A percentile compares a stretch with the other conserved stretches of the same genome.
phyloP scores from a whole-genome alignment of 306 rosid species.

The Vigna unguiculata region DNA sequence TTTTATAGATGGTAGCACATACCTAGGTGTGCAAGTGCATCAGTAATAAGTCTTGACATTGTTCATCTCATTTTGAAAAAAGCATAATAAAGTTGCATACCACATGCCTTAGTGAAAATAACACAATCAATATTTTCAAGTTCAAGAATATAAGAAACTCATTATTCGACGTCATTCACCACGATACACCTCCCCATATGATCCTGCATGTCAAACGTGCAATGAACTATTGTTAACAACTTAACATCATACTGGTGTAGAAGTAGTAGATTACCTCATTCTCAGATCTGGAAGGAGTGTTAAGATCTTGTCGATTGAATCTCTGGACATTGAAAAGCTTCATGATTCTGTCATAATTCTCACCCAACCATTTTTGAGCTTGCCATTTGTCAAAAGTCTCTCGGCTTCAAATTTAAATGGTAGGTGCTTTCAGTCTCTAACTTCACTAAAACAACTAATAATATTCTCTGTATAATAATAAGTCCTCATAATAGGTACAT shows the following conservation, averaged over 20 bases:
- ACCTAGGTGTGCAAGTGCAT: slow-evolving; percentile 28
- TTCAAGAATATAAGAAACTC: slow-evolving; percentile 58
- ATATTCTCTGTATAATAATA: background rate
- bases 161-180: slow-evolving; percentile 97
- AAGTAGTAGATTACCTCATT: slow-evolving; percentile 70
- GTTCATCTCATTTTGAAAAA: slow-evolving; percentile 16
- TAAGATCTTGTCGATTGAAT: slow-evolving; percentile 76
- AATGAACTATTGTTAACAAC: background rate
- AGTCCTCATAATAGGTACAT: slow-evolving; percentile 13
- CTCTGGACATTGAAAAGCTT: slow-evolving; percentile 91
- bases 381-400: slow-evolving; percentile 87
- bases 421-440: slow-evolving; percentile 45
- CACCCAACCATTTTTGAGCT: slow-evolving; percentile 98
- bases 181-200: too few species aligned
- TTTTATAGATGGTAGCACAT: background rate
- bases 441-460: background rate
- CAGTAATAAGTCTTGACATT: slow-evolving; percentile 25
- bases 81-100: background rate
- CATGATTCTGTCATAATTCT: slow-evolving; percentile 87
- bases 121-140: slow-evolving; percentile 21
- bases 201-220: slow-evolving; percentile 64
- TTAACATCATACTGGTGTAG: background rate
- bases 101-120: slow-evolving; percentile 31
- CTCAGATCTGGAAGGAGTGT: slow-evolving; percentile 78
- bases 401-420: slow-evolving; percentile 69